Evolutionary conservation across 805 yeast species (phyloP), one percentile per base, ranked within the genome.

Genomic region (Huiozyma naganishii): DNA sequence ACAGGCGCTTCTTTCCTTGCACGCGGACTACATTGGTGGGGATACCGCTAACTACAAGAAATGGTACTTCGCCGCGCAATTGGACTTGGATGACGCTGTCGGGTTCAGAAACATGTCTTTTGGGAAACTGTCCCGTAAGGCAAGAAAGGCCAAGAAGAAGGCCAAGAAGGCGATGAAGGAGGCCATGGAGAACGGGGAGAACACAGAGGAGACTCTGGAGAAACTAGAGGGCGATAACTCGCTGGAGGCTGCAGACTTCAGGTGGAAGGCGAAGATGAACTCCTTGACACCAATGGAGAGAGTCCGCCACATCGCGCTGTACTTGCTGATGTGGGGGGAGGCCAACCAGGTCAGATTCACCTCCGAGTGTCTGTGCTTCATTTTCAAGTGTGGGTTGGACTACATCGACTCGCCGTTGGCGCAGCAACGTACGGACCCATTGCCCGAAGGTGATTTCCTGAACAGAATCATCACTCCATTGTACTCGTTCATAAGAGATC

Each of bases 301-400:
- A 66, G 89, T 83, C 43, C 77, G 89, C 67, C 88, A 83, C 52
- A 67, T 84, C 53, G 80, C 89, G 10, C 68, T 84, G 49, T 84
- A 83, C 67, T 69, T 84, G 48, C 70, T 84, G 55, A 66, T 82
- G 54, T 84, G 94, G 94, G 94, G 94, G 71, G 94, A 84, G 69
- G 89, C 92, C 32, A 84, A 84, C 67, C 92, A 84, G 71, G 95
- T 90, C 46, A 83, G 99, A 68, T 92, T 92, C 70, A 83, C 92
- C 45, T 73, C 84, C 23, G 97, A 88, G 72, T 75, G 83, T 69
- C 70, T 92, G 50, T 86, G 96, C 76, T 92, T 84, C 75, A 80
- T 92, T 59, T 94, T 80, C 77, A 90, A 94, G 72, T 85, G 95
- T 65, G 95, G 97, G 46, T 74, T 75, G 52, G 98, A 92, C 67